A percentile compares a stretch with the other conserved stretches of the same genome.
These are phyloP conservation scores for Coemansia sp. DNA, from an alignment of 192 early-diverging fungal genomes.

Conservation along the genomic window DNA sequence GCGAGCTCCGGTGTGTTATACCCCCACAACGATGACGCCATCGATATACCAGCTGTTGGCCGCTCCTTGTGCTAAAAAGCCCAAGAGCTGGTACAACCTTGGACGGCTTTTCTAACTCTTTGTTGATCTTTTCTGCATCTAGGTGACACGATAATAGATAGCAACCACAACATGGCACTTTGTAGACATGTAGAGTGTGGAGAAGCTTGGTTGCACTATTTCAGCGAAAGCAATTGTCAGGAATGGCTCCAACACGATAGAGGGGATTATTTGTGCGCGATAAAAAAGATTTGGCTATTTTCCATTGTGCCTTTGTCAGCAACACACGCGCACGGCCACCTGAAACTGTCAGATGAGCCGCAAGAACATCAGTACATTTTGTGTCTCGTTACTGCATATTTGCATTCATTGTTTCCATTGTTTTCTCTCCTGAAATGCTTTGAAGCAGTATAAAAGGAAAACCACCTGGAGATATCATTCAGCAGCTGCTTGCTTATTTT, in stretches of 20 bases:
- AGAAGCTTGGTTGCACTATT: not conserved
- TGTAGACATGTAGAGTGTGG: not conserved
- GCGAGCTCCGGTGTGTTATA: no score
- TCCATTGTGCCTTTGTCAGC: not conserved
- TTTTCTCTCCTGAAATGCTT: not conserved
- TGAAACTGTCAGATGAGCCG: not conserved
- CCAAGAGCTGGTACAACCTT: no score
- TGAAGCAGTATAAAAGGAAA: not conserved
- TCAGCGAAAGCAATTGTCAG: not conserved
- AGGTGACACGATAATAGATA: no score
- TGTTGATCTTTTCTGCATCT: no score
- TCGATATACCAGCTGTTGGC: no score
- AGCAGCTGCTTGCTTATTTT: no score
- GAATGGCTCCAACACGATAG: no score
- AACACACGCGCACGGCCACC: not conserved
- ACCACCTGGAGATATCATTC: no score
- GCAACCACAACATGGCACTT: not conserved
- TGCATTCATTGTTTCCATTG: not conserved
- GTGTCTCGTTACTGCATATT: not conserved
- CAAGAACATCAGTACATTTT: not conserved
- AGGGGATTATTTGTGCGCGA: no score
- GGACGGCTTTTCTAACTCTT: no score
- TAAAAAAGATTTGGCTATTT: not conserved
- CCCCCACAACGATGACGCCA: no score
- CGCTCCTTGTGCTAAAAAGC: no score